phyloP scores from a whole-genome alignment of 2,329 filamentous ascomycete genomes.

The Calonectria fujianensis region DNA sequence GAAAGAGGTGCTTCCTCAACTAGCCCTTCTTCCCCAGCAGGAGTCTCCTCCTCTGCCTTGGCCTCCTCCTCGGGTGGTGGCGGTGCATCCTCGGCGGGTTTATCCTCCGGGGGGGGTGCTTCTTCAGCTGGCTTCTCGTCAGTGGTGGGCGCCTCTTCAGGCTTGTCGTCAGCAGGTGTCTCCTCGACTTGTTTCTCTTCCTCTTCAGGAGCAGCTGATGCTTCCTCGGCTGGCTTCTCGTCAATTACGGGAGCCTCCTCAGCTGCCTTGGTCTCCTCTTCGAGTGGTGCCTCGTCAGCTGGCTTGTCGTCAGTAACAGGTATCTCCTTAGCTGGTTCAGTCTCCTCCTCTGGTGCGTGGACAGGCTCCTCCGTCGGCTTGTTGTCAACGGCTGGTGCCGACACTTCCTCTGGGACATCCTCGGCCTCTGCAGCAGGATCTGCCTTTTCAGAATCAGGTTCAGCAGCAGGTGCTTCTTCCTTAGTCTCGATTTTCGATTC shows the following conservation, averaged over 20 bases:
- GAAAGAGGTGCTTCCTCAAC: slow-evolving; percentile 25
- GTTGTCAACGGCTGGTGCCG: slow-evolving; percentile 27
- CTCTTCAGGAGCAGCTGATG: slow-evolving; percentile 29
- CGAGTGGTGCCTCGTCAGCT: slow-evolving; percentile 37
- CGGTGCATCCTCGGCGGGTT: slow-evolving; percentile 42
- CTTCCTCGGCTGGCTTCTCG: slow-evolving; percentile 42
- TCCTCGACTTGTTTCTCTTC: slow-evolving; percentile 34
- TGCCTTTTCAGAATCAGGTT: slow-evolving; percentile 22
- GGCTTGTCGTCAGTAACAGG: slow-evolving; percentile 38
- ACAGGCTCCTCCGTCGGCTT: slow-evolving; percentile 30
- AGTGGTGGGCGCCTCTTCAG: slow-evolving; percentile 44
- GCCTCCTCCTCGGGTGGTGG: slow-evolving; percentile 8
- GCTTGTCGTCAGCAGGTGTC: slow-evolving; percentile 35
- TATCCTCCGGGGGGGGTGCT: slow-evolving; percentile 41
- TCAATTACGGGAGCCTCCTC: slow-evolving; percentile 14
- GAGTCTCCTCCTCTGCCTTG: slow-evolving; percentile 24
- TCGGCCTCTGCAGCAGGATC: not conserved
- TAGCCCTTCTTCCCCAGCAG: slow-evolving; percentile 32
- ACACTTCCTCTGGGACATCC: slow-evolving; percentile 20
- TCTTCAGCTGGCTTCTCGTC: slow-evolving; percentile 49
- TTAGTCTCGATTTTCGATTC: slow-evolving; percentile 29
- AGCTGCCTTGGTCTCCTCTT: slow-evolving; percentile 34
- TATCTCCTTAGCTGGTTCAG: slow-evolving; percentile 31
- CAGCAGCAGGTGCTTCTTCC: slow-evolving; percentile 25
- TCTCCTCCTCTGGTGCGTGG: slow-evolving; percentile 29